Evolutionary conservation across 2,329 filamentous ascomycete species (phyloP).

Genomic region (Fusarium udum): DNA sequence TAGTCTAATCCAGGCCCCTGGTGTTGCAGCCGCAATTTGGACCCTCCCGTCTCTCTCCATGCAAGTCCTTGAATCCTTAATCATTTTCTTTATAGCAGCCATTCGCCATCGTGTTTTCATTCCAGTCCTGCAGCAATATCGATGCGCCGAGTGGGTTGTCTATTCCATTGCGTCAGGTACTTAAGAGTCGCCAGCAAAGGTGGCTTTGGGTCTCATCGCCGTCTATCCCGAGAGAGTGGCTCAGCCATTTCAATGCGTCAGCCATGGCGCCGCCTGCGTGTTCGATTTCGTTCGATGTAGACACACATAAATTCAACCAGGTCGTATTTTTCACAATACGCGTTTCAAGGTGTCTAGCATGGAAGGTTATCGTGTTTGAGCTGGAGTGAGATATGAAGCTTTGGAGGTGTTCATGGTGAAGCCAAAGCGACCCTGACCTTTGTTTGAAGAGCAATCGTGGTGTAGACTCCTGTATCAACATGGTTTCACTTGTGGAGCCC

Average conservation of each 20-base stretch:
- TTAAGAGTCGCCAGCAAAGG: neutral
- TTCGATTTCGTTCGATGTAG: constrained; percentile 13
- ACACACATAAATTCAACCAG: neutral
- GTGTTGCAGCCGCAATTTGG: constrained; percentile 27
- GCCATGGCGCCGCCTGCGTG: constrained; percentile 38
- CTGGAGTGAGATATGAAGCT: constrained; percentile 1
- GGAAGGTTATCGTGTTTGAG: neutral
- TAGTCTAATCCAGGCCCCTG: constrained; percentile 25
- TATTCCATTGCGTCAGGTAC: neutral
- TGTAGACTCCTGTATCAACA: constrained; percentile 12
- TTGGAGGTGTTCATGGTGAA: neutral
- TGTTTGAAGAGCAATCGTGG: neutral
- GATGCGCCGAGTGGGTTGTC: neutral
- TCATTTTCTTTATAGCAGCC: neutral
- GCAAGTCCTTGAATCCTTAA: constrained; percentile 21
- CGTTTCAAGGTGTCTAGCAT: constrained; percentile 5
- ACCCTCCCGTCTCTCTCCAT: constrained; percentile 17
- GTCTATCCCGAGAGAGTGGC: constrained; percentile 29
- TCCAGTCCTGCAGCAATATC: neutral
- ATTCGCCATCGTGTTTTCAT: neutral
- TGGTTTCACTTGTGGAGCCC: constrained; percentile 25
- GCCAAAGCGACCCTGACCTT: constrained; percentile 5
- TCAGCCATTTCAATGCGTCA: constrained; percentile 39
- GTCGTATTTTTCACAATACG: constrained; percentile 7
- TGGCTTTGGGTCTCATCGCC: constrained; percentile 1